These are phyloP conservation scores for Gossypium mustelinum DNA, from an alignment of 345 rosid genomes.

Conservation along the genomic window DNA sequence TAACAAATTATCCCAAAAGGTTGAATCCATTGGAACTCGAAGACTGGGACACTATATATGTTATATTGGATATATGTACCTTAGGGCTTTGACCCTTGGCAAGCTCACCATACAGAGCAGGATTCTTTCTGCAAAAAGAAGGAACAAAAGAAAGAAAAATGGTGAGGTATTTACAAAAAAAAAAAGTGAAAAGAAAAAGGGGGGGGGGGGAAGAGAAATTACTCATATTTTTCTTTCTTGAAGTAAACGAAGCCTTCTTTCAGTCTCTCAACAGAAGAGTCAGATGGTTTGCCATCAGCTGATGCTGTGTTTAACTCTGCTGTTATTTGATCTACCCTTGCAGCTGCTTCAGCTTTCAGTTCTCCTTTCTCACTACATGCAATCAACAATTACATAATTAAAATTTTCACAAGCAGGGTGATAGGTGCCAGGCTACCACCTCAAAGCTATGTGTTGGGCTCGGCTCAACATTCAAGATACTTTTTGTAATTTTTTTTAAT, in stretches of 20 bases:
- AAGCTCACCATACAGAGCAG: neutral
- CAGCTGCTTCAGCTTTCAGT: conserved; percentile 64
- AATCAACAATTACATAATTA: neutral
- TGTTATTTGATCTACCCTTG: conserved; percentile 62
- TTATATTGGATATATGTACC: neutral
- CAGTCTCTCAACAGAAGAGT: conserved; percentile 46
- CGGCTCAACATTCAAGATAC: too few species aligned
- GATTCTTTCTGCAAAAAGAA: neutral
- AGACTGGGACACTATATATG: neutral
- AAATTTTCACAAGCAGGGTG: too few species aligned
- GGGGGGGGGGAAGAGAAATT: conserved; percentile 8
- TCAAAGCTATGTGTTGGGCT: too few species aligned
- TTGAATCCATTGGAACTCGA: neutral
- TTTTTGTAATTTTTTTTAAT: too few species aligned
- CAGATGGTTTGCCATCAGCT: conserved; percentile 31
- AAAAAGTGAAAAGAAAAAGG: neutral
- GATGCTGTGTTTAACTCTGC: conserved; percentile 49
- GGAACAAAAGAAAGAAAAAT: neutral
- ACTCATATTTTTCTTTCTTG: conserved; percentile 91
- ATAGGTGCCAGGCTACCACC: too few species aligned
- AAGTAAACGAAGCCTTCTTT: conserved; percentile 70
- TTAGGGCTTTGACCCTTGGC: neutral
- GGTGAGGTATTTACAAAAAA: neutral
- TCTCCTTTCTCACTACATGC: conserved; percentile 64
- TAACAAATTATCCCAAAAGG: neutral